These are phyloP conservation scores for Eucalyptus polyanthemos DNA, from an alignment of 345 rosid species.

Conservation along the genomic window DNA sequence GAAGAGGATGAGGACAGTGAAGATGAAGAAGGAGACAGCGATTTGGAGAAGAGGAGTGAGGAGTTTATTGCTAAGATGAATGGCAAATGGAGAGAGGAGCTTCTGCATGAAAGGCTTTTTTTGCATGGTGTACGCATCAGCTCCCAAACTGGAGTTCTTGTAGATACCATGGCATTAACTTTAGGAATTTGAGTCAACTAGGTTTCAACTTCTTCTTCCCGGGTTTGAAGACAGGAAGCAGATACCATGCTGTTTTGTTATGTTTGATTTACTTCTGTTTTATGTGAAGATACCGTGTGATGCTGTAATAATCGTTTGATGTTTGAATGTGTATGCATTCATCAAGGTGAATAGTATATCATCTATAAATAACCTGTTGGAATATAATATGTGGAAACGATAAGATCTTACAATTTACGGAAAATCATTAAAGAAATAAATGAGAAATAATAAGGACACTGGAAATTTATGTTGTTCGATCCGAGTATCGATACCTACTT, in stretches of 20 bases:
- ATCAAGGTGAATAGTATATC: not conserved
- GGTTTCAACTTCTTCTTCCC: not conserved
- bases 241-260: not conserved
- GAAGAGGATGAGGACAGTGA: not conserved
- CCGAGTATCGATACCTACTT: no score
- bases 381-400: no score
- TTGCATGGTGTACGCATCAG: not conserved
- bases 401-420: accelerated
- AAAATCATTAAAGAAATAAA: no score
- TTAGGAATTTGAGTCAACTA: not conserved
- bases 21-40: not conserved
- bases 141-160: not conserved
- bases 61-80: not conserved
- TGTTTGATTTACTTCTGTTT: not conserved
- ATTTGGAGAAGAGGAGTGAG: not conserved
- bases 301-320: not conserved
- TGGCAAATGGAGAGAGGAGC: not conserved
- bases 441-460: accelerated
- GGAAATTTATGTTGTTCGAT: no score
- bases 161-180: not conserved
- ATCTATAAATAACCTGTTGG: not conserved
- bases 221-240: not conserved
- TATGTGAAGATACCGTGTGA: not conserved
- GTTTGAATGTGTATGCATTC: not conserved
- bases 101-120: not conserved